Evolutionary conservation across 805 yeast species (phyloP), one percentile per base, ranked within the genome.

Genomic region (Candida tallmaniae): DNA sequence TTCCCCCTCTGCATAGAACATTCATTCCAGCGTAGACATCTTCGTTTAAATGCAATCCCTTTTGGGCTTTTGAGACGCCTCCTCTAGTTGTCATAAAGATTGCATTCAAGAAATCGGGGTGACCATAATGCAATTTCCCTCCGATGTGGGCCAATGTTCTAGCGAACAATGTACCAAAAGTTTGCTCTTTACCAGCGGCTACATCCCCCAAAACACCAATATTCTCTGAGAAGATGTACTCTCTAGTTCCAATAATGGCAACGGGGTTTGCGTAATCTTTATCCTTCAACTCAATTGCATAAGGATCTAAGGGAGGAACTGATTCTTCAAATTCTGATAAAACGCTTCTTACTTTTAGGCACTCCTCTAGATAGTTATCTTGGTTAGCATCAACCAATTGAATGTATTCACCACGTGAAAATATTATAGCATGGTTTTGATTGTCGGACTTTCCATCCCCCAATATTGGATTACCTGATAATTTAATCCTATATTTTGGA

Each of bases 391-490:
- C 97, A 39, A 90, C 79, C 3, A 89, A 88, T 63, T 90, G 97
- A 44, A 90, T 81, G 54, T 88, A 89, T 52, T 90, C 97, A 15
- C 97, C 97, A 36, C 97, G 75, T 56, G 83, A 81, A 60, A 84
- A 90, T 10, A 89, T 79, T 25, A 90, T 55, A 2, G 95, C 78
- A 54, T 84, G 84, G 52, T 90, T 90, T 60, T 90, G 97, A 56
- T 90, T 90, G 56, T 90, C 97, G 11, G 96, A 81, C 56, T 90
- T 90, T 23, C 97, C 97, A 60, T 90, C 97, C 18, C 97, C 97
- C 29, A 89, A 65, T 34, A 90, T 90, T 9, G 97, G 97, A 60
- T 90, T 83, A 11, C 97, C 97, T 3, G 96, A 83, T 10, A 90
- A 68, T 48, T 73, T 76, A n/a, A 90, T 68, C 42, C 81, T 74